These are phyloP conservation scores for Xylariaceae sp. DNA, from an alignment of 2,329 filamentous ascomycete genomes.

Conservation along the genomic window DNA sequence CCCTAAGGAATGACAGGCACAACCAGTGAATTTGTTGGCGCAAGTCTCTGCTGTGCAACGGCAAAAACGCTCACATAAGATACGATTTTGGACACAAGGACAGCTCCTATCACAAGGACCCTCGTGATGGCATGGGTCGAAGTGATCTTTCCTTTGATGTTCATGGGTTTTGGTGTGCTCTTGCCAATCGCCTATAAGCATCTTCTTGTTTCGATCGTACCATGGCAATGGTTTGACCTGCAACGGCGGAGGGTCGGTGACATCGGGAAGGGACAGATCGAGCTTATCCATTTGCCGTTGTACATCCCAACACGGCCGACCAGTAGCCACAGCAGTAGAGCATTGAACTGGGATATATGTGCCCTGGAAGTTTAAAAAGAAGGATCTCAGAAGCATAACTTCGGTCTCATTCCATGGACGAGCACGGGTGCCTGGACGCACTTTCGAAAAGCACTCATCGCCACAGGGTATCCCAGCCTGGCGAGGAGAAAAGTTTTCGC, in stretches of 20 bases:
- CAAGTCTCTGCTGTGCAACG: constrained; percentile 65
- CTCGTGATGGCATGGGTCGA: constrained; percentile 72
- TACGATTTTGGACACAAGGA: constrained; percentile 63
- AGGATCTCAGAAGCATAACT: constrained; percentile 54
- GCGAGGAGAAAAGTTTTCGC: constrained; percentile 39
- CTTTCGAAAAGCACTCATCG: constrained; percentile 52
- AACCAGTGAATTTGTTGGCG: constrained; percentile 70
- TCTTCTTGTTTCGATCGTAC: constrained; percentile 64
- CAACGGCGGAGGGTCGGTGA: constrained; percentile 36
- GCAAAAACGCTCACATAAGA: constrained; percentile 78
- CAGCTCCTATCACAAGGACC: constrained; percentile 71
- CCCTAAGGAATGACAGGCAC: constrained; percentile 67
- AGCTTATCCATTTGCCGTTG: constrained; percentile 52
- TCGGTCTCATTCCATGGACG: constrained; percentile 58
- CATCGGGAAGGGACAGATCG: constrained; percentile 43
- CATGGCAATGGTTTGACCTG: constrained; percentile 56
- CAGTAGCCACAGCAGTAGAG: constrained; percentile 56
- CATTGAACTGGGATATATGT: constrained; percentile 56
- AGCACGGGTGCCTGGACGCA: constrained; percentile 42
- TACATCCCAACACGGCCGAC: constrained; percentile 61
- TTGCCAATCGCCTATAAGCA: constrained; percentile 61
- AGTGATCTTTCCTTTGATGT: constrained; percentile 62
- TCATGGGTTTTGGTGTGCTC: constrained; percentile 61
- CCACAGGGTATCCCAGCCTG: constrained; percentile 42
- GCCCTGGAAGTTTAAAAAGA: constrained; percentile 52